These are phyloP conservation scores for Hygrophorus pudorinus DNA, from an alignment of 768 basidiomycete genomes.

Conservation along the genomic window DNA sequence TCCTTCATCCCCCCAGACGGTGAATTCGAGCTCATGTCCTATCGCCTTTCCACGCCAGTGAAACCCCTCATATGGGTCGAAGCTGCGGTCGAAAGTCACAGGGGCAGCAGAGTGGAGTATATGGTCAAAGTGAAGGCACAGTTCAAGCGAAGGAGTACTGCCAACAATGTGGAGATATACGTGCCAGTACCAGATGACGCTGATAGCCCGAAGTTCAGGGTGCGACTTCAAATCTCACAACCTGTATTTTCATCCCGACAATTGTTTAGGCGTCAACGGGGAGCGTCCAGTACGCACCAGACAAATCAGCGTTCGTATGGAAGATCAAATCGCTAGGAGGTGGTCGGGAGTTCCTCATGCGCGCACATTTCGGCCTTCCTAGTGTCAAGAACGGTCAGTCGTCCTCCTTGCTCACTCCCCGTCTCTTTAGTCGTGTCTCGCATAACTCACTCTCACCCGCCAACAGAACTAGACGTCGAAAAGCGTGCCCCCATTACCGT, in stretches of 20 bases:
- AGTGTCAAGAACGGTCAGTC: constrained; percentile 85
- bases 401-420: too few species aligned
- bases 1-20: constrained; percentile 99
- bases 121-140: constrained; percentile 95
- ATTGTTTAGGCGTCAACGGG: constrained; percentile 77
- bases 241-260: too few species aligned
- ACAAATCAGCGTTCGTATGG: constrained; percentile 98
- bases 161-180: constrained; percentile 97
- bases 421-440: neutral
- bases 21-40: constrained; percentile 97
- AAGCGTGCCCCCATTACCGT: constrained; percentile 93
- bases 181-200: constrained; percentile 99
- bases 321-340: constrained; percentile 98
- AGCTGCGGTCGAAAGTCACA: constrained; percentile 90
- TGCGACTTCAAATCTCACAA: too few species aligned
- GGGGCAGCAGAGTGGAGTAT: constrained; percentile 89
- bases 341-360: constrained; percentile 93
- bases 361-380: constrained; percentile 95
- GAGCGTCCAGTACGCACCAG: constrained; percentile 92
- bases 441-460: neutral
- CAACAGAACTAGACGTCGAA: constrained; percentile 62
- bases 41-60: constrained; percentile 91
- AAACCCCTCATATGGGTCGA: constrained; percentile 98
- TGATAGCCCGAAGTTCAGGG: constrained; percentile 94
- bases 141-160: constrained; percentile 93